These are phyloP conservation scores for Osmanthus fragrans DNA, from an alignment of 257 asterid genomes.

Conservation along the genomic window DNA sequence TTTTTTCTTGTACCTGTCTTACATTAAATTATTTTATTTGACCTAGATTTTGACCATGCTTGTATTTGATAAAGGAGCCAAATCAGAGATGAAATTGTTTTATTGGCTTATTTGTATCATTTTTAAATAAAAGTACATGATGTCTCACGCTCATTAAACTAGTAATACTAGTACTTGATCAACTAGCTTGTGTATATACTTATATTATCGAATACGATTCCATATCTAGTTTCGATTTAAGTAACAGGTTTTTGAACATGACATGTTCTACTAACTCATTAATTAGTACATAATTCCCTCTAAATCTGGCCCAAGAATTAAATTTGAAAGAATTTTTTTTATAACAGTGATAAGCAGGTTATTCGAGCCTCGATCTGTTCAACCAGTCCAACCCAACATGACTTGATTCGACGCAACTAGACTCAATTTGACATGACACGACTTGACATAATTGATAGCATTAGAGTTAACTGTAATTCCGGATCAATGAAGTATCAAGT, in stretches of 20 bases:
- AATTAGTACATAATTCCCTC: no score
- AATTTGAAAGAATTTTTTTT: no score
- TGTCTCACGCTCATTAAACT: no score
- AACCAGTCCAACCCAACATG: no score
- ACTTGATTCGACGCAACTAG: neutral
- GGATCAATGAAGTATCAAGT: neutral
- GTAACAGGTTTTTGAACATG: neutral
- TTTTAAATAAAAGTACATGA: neutral
- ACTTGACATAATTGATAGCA: neutral
- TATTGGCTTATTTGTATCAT: slow-evolving; percentile 33
- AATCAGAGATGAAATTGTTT: slow-evolving; percentile 30
- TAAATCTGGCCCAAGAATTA: neutral
- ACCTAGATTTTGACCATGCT: neutral
- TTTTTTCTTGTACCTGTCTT: slow-evolving; percentile 33
- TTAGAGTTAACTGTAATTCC: no score
- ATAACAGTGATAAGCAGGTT: neutral
- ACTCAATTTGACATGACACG: neutral
- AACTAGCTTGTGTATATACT: no score
- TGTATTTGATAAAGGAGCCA: slow-evolving; percentile 2
- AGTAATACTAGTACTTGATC: no score
- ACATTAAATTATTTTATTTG: slow-evolving; percentile 1
- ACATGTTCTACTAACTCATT: no score
- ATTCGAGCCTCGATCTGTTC: no score
- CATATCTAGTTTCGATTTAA: no score
- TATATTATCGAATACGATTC: no score